phyloP scores from a whole-genome alignment of 768 basidiomycete genomes.

The Bullera alba region DNA sequence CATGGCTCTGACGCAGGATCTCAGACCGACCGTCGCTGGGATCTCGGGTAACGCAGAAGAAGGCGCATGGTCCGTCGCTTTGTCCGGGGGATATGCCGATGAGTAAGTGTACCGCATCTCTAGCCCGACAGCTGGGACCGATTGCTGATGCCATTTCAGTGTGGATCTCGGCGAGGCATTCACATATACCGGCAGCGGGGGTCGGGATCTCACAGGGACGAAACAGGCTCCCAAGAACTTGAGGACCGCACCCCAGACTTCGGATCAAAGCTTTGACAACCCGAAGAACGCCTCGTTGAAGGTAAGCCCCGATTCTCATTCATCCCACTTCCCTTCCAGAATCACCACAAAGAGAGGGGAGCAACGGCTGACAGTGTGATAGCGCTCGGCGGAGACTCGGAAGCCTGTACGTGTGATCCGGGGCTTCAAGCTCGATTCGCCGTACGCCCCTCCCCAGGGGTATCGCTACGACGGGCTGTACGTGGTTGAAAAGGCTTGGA shows the following conservation, averaged over 20 bases:
- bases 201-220: slow-evolving; percentile 79
- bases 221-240: slow-evolving; percentile 77
- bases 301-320: slow-evolving; percentile 43
- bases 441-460: slow-evolving; percentile 72
- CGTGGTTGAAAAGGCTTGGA: slow-evolving; percentile 57
- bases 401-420: slow-evolving; percentile 82
- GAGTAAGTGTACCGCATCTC: slow-evolving; percentile 17
- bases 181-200: slow-evolving; percentile 53
- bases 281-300: slow-evolving; percentile 62
- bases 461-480: slow-evolving; percentile 92
- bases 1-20: background rate
- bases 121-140: background rate
- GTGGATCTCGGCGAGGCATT: slow-evolving; percentile 35
- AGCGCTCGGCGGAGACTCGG: slow-evolving; percentile 71
- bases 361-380: background rate
- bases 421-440: slow-evolving; percentile 67
- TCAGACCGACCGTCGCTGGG: slow-evolving; percentile 74
- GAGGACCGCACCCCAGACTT: slow-evolving; percentile 80
- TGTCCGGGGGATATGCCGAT: slow-evolving; percentile 60
- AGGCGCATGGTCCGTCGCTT: slow-evolving; percentile 76
- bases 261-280: slow-evolving; percentile 73
- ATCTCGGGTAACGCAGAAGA: slow-evolving; percentile 58
- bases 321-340: background rate
- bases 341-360: no score
- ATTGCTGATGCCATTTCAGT: slow-evolving; percentile 4